Conservation (phyloP, 768 basidiomycete species). For the Tylopilus felleus region DNA sequence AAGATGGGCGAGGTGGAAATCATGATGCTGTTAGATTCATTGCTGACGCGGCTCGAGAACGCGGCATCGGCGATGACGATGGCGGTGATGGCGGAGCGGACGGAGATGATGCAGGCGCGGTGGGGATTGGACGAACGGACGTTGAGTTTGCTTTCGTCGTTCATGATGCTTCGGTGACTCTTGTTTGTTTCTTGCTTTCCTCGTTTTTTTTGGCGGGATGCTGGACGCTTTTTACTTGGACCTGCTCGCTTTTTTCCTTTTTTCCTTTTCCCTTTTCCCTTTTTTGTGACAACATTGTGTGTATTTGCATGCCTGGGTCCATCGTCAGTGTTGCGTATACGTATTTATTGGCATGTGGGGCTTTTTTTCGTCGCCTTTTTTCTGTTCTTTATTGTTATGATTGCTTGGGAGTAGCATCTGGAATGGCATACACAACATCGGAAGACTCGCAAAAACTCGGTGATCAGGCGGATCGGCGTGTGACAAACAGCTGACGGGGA, state of each 20-base stretch:
- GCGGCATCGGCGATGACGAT: slow-evolving; percentile 40
- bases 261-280: neutral
- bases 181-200: neutral
- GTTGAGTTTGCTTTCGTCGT: slow-evolving; percentile 40
- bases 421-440: neutral
- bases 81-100: slow-evolving; percentile 8
- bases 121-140: slow-evolving; percentile 48
- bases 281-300: slow-evolving; percentile 2
- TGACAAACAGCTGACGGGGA: no score
- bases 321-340: neutral
- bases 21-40: slow-evolving; percentile 69
- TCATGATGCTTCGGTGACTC: slow-evolving; percentile 26
- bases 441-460: no score
- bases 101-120: slow-evolving; percentile 35
- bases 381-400: neutral
- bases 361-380: neutral
- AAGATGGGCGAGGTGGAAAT: slow-evolving; percentile 72
- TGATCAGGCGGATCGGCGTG: no score
- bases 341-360: neutral
- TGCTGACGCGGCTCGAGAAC: slow-evolving; percentile 76
- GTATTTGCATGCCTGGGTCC: neutral
- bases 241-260: neutral
- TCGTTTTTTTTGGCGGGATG: neutral
- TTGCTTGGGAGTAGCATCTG: neutral
- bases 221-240: neutral